Evolutionary conservation across 192 early-diverging fungal genomes (phyloP).

Genomic region (Coemansia sp.): DNA sequence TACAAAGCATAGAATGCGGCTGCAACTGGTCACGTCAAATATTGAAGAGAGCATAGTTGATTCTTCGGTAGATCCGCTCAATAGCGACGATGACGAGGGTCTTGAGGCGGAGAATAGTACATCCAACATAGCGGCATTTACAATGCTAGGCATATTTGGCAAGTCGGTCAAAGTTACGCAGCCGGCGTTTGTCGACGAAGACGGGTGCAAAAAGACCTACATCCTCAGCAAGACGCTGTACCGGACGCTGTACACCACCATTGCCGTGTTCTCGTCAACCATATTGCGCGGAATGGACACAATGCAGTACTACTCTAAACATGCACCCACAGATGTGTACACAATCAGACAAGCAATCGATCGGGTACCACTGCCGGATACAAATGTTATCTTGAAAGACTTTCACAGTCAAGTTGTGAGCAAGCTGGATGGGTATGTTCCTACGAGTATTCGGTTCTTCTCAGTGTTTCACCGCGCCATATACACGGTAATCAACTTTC

Average conservation of each 20-base stretch:
- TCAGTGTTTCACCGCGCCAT: conserved; percentile 26
- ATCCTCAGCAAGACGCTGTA: conserved; percentile 35
- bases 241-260: conserved; percentile 31
- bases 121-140: neutral
- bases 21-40: conserved; percentile 24
- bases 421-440: conserved; percentile 23
- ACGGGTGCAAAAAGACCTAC: conserved; percentile 7
- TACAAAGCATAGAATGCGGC: conserved; percentile 13
- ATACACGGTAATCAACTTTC: conserved; percentile 39
- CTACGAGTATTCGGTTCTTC: conserved; percentile 30
- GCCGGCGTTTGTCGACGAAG: conserved; percentile 4
- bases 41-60: neutral
- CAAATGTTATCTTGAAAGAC: conserved; percentile 14
- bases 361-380: conserved; percentile 19
- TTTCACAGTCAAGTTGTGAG: conserved; percentile 11
- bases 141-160: conserved; percentile 10
- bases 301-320: conserved; percentile 11
- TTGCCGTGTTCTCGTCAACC: conserved; percentile 32
- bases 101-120: neutral
- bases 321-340: conserved; percentile 16
- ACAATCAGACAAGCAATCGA: conserved; percentile 18
- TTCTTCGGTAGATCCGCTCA: neutral
- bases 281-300: conserved; percentile 28
- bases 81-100: neutral
- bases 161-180: conserved; percentile 1